These are phyloP conservation scores for Eutrema yunnanense DNA, from an alignment of 345 rosid genomes.

Conservation along the genomic window DNA sequence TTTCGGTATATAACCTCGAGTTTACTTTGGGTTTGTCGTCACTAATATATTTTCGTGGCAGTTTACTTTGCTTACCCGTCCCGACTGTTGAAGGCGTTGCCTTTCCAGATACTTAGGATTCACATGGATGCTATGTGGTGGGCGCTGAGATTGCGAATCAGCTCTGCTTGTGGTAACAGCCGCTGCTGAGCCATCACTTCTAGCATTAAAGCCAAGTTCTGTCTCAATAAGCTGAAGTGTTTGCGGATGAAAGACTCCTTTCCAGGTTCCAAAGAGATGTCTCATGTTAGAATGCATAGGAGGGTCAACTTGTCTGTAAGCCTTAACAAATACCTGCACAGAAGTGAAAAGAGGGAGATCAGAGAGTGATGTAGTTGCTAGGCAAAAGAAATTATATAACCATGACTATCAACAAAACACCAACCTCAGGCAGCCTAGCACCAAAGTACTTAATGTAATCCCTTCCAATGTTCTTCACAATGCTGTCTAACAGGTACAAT, in stretches of 20 bases:
- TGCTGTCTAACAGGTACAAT: conserved; percentile 96
- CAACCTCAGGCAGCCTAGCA: conserved; percentile 81
- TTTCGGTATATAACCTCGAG: not conserved
- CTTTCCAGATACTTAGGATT: conserved; percentile 95
- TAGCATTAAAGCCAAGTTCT: conserved; percentile 77
- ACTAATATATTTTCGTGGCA: not conserved
- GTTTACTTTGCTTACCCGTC: conserved; percentile 46
- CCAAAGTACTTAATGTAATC: conserved; percentile 89
- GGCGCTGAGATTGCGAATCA: conserved; percentile 66
- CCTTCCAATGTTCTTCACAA: conserved; percentile 94
- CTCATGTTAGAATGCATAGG: conserved; percentile 75
- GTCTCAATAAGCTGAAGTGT: conserved; percentile 77
- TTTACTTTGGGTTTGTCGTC: not conserved
- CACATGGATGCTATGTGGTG: conserved; percentile 90
- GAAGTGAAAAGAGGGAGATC: not conserved
- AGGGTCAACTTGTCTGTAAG: conserved; percentile 83
- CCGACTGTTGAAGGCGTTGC: conserved; percentile 88
- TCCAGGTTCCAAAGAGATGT: conserved; percentile 99
- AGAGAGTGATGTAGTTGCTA: conserved; percentile 5
- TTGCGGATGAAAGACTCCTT: conserved; percentile 83
- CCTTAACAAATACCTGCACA: conserved; percentile 81
- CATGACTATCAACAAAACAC: conserved; percentile 21
- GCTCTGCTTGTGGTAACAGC: conserved; percentile 48
- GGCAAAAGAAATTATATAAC: not conserved
- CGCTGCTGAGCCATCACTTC: conserved; percentile 61